Conservation (phyloP, 2,329 filamentous ascomycete genomes). For the Diaporthe sp. region DNA sequence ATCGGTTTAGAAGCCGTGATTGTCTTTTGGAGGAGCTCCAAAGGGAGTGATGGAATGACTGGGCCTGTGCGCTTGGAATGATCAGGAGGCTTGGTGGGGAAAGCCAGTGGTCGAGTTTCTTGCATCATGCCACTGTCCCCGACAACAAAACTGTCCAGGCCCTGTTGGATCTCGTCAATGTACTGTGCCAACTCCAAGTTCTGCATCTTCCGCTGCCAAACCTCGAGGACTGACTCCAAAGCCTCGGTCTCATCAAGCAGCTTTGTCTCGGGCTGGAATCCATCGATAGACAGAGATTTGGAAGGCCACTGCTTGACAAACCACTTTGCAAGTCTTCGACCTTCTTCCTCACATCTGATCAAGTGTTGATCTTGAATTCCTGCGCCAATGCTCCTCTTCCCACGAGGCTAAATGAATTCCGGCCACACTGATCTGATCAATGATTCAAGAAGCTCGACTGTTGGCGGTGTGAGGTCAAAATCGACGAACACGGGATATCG, state of each 20-base stretch:
- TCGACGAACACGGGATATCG: conserved; percentile 23
- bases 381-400: neutral
- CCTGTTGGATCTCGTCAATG: conserved; percentile 56
- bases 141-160: conserved; percentile 49
- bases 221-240: conserved; percentile 54
- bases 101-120: neutral
- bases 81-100: too few species aligned
- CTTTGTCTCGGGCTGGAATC: conserved; percentile 45
- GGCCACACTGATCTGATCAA: conserved; percentile 17
- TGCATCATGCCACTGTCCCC: neutral
- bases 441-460: neutral
- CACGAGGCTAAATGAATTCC: neutral
- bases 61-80: neutral
- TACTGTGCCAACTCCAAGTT: conserved; percentile 62
- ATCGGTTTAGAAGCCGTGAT: rapidly evolving
- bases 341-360: conserved; percentile 6
- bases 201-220: conserved; percentile 63
- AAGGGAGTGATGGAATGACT: neutral
- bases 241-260: conserved; percentile 56
- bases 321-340: conserved; percentile 52
- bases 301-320: conserved; percentile 63
- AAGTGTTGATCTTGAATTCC: neutral
- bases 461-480: neutral
- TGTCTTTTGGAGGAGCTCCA: neutral
- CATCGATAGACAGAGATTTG: conserved; percentile 48